Evolutionary conservation across 768 basidiomycete species (phyloP).

Genomic region (Lactarius sanguifluus): DNA sequence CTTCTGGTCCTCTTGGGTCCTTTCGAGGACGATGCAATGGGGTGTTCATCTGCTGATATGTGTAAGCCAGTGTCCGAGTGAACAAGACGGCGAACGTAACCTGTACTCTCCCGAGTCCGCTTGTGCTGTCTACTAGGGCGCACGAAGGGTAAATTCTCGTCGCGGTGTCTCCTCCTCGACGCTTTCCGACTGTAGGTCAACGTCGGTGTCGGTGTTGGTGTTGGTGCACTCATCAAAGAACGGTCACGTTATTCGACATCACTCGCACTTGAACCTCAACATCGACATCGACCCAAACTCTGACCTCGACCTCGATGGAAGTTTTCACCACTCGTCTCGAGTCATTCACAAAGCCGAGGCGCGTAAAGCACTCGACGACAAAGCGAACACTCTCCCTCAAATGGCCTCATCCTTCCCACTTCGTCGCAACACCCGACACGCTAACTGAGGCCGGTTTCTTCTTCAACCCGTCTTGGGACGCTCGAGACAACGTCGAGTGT

Average conservation of each 20-base stretch:
- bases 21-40: neutral
- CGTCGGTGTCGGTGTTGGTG: constrained; percentile 8
- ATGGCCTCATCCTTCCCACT: constrained; percentile 75
- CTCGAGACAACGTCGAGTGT: constrained; percentile 76
- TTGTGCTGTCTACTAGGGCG: constrained; percentile 14
- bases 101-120: neutral
- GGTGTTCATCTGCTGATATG: neutral
- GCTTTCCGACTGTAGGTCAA: constrained; percentile 15
- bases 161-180: constrained; percentile 14
- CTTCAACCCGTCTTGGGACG: constrained; percentile 65
- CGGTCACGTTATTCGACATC: constrained; percentile 21
- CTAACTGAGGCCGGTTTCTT: constrained; percentile 92
- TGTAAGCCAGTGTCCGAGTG: neutral
- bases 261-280: constrained; percentile 6
- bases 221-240: constrained; percentile 8
- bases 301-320: constrained; percentile 17
- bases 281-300: neutral
- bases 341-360: constrained; percentile 65
- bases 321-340: constrained; percentile 46
- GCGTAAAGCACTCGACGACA: constrained; percentile 50
- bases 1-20: constrained; percentile 4
- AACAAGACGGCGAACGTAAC: neutral
- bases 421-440: constrained; percentile 65
- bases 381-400: constrained; percentile 51
- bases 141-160: neutral